phyloP scores from a whole-genome alignment of 75 land plant species.

The Cunninghamia lanceolata region DNA sequence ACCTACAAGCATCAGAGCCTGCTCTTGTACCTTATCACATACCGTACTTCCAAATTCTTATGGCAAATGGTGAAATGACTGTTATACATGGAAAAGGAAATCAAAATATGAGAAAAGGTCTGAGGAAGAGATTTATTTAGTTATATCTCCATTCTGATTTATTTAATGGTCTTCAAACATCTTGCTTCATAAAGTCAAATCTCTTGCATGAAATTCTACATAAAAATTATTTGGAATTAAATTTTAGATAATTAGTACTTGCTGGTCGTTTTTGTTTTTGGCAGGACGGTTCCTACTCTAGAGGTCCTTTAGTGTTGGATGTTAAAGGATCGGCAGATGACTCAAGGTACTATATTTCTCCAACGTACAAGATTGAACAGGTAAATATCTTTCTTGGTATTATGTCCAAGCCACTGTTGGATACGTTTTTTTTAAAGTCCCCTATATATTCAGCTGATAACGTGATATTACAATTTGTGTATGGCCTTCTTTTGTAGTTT shows the following conservation, averaged over 20 bases:
- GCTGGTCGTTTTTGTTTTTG: background rate
- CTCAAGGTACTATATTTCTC: slow-evolving; percentile 55
- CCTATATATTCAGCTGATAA: background rate
- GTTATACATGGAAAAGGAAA: background rate
- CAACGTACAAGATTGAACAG: slow-evolving; percentile 93
- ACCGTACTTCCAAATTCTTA: background rate
- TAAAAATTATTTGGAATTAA: background rate
- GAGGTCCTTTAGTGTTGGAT: slow-evolving; percentile 81
- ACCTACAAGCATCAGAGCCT: background rate
- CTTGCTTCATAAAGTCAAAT: background rate
- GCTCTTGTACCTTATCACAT: background rate
- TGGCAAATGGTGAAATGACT: background rate
- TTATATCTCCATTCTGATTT: background rate
- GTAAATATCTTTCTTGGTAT: slow-evolving; percentile 33
- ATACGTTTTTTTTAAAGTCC: background rate
- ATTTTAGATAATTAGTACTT: background rate
- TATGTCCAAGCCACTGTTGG: background rate
- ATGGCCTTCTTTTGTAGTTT: background rate
- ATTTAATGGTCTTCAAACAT: background rate
- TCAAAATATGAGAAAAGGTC: background rate
- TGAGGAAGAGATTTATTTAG: background rate
- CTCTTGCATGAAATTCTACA: background rate
- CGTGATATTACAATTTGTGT: background rate
- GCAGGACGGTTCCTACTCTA: slow-evolving; percentile 98
- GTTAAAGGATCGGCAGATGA: slow-evolving; percentile 51